Conservation (phyloP, 805 yeast genomes). For the Cyberlindnera petersonii region DNA sequence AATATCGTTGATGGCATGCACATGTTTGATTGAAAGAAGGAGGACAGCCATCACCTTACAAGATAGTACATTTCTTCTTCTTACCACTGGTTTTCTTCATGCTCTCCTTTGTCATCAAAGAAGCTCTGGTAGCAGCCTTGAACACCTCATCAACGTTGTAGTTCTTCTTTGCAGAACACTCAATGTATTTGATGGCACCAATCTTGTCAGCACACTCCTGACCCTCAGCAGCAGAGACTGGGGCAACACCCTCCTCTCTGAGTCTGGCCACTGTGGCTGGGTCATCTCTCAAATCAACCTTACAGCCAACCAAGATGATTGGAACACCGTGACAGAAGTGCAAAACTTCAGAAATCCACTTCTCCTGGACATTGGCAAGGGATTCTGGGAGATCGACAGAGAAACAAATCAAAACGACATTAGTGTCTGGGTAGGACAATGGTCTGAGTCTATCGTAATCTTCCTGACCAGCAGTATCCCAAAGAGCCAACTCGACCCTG, state of each 20-base stretch:
- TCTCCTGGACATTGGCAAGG: conserved; percentile 88
- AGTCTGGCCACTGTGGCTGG: conserved; percentile 71
- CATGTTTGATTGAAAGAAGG: neutral
- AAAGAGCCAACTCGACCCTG: conserved; percentile 86
- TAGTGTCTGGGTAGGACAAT: conserved; percentile 86
- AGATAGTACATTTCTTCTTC: conserved; percentile 56
- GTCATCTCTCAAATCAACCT: conserved; percentile 83
- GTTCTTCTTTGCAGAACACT: conserved; percentile 89
- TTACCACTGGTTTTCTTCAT: conserved; percentile 46
- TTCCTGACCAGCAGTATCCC: conserved; percentile 99
- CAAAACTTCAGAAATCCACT: conserved; percentile 91
- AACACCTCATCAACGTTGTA: conserved; percentile 91
- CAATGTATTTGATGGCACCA: conserved; percentile 82
- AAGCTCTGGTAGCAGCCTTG: conserved; percentile 89
- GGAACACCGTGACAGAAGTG: conserved; percentile 95
- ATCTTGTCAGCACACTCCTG: conserved; percentile 84
- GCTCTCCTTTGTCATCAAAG: conserved; percentile 51
- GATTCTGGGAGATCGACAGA: conserved; percentile 90
- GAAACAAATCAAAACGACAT: conserved; percentile 88
- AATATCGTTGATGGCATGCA: neutral
- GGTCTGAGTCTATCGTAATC: conserved; percentile 94
- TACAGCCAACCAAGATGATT: conserved; percentile 88
- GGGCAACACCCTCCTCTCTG: conserved; percentile 70
- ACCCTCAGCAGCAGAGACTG: conserved; percentile 80
- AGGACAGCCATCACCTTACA: conserved; percentile 35